Base-by-base conservation (phyloP, 2,329 filamentous ascomycete genomes). In the Bipolaris zeicola region DNA sequence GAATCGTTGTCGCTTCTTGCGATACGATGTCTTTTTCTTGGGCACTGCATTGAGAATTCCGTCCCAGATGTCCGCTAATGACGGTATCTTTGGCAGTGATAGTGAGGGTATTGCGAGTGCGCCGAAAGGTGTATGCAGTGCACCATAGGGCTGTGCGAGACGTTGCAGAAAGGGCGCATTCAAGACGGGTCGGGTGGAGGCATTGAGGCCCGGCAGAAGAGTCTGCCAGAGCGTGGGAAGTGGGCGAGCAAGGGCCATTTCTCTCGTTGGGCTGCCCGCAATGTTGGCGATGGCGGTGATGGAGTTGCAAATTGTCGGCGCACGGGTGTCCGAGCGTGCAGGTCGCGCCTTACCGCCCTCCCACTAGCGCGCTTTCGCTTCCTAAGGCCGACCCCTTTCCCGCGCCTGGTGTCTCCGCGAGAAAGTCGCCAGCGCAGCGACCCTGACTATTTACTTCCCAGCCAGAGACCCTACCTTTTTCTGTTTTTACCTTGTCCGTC, bases 21-120 rank as follows among this genome's bases (percentile, higher is more conserved):
- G 91, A 77, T 99, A 92, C 39, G 94, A 97, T 33, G 92, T 96
- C 85, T 98, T 99, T 82, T 96, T 98, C 85, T 99, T 99, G 5
- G 95, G 95, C 14, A 98, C 95, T 1, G 95, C 95, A 64, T 88
- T 88, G 65, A 99, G 83, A 43, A 99, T 85, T 5, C 91, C 92
- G 66, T 97, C 94, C 94, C 94, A 98, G 69, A 99, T 87, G 61
- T 90, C 87, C 20, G 96, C 79, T n/a, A 92, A 73, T 5, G 84
- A 74, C 1, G 76, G 73, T 22, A 76, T 58, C 8, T 68, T 64
- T 3, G 74, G 69, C 33, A 77, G 58, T 36, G 72, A 71, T 28
- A 76, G 82, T 3, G 90, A 87, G 43, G 93, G 73, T 44, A 75
- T 62, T 14, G 68, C 68, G 55, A 77, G 69, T 4, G 71, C 70